Percentiles rank a stretch among this genome's conserved stretches.
Evolutionary conservation across 1,284 basidiomycete species (phyloP).

Genomic region (Rhizoctonia solani): DNA sequence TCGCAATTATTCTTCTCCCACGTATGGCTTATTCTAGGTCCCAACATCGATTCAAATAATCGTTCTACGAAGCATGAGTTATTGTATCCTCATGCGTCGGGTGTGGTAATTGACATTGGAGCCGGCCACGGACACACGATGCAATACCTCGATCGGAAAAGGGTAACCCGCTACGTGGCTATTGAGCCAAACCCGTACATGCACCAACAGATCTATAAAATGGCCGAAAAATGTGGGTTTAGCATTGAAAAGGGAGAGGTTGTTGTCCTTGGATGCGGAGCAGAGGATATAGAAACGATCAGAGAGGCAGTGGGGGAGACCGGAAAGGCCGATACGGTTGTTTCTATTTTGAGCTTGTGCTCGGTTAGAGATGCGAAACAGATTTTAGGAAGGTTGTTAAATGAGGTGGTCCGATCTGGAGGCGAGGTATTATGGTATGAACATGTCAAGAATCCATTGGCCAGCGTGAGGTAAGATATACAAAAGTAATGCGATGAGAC

Average conservation of each 20-base stretch:
- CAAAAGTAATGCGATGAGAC: background rate
- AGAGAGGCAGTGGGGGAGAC: conserved; percentile 49
- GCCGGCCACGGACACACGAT: conserved; percentile 67
- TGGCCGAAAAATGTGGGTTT: conserved; percentile 57
- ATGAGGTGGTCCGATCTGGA: conserved; percentile 57
- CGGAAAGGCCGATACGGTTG: conserved; percentile 56
- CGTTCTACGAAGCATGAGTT: conserved; percentile 53
- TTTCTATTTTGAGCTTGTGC: conserved; percentile 64
- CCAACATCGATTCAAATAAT: conserved; percentile 54
- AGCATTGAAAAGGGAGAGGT: conserved; percentile 50
- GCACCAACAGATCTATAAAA: conserved; percentile 58
- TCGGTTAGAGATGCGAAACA: conserved; percentile 57
- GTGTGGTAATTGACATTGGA: conserved; percentile 69
- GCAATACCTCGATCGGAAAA: conserved; percentile 57
- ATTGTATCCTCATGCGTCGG: conserved; percentile 58
- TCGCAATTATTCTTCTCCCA: conserved; percentile 62
- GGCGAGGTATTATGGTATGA: conserved; percentile 67
- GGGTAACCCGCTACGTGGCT: conserved; percentile 65
- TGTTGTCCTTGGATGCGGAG: conserved; percentile 57
- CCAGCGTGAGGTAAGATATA: conserved; percentile 18
- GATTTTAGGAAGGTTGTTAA: conserved; percentile 53
- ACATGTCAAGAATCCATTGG: conserved; percentile 56
- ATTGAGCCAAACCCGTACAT: conserved; percentile 68
- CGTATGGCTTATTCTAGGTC: conserved; percentile 59
- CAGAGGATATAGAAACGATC: conserved; percentile 57